These are phyloP conservation scores for Apiospora hydei DNA, from an alignment of 2,329 filamentous ascomycete species.

Conservation along the genomic window DNA sequence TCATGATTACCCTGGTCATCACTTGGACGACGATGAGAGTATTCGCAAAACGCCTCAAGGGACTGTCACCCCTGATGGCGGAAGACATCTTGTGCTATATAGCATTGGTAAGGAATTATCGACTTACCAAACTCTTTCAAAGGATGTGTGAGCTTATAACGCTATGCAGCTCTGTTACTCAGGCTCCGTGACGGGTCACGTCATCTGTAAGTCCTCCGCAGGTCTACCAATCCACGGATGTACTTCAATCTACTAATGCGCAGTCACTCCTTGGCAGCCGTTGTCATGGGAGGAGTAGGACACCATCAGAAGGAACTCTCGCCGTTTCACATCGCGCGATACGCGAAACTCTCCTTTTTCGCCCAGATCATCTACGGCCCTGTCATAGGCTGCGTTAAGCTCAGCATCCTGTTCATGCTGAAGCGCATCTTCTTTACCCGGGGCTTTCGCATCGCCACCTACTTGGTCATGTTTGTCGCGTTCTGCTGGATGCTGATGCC, in stretches of 20 bases:
- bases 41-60: neutral
- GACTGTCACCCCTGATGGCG: neutral
- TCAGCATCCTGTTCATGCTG: conserved; percentile 34
- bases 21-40: neutral
- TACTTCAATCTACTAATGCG: neutral
- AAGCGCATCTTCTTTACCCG: conserved; percentile 33
- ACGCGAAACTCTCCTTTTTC: conserved; percentile 24
- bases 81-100: neutral
- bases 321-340: conserved; percentile 33
- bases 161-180: neutral
- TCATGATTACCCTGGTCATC: neutral
- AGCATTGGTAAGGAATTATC: neutral
- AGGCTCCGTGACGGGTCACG: neutral
- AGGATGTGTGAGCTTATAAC: neutral
- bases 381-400: conserved; percentile 31
- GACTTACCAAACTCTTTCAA: neutral
- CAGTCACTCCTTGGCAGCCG: neutral
- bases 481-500: conserved; percentile 32
- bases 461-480: conserved; percentile 31
- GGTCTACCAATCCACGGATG: too few relatives aligned
- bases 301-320: conserved; percentile 34
- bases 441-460: conserved; percentile 30
- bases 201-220: neutral
- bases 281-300: neutral
- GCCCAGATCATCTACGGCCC: conserved; percentile 32